A percentile compares a stretch with the other conserved stretches of the same genome.
These are phyloP conservation scores for Aurifilum marmelostoma DNA, from an alignment of 2,329 filamentous ascomycete species.

Conservation along the genomic window DNA sequence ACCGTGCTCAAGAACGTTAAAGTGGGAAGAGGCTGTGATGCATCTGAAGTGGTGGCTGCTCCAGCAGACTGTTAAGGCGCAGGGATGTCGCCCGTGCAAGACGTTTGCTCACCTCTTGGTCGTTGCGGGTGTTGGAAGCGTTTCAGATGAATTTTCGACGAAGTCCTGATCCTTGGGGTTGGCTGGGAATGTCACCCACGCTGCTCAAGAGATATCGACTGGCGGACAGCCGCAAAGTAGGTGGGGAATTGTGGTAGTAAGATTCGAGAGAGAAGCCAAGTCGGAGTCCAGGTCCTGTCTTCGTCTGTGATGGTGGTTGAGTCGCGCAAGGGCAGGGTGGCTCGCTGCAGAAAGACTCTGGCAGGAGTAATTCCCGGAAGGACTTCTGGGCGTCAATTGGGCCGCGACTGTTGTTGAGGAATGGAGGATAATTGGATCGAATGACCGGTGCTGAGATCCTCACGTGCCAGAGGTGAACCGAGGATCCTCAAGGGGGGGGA, in stretches of 20 bases:
- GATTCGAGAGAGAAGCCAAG: too few species aligned
- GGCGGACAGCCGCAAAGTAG: background rate
- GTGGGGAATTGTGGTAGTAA: too few species aligned
- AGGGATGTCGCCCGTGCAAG: slow-evolving; percentile 10
- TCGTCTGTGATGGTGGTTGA: background rate
- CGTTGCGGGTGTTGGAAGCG: slow-evolving; percentile 30
- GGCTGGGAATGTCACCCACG: background rate
- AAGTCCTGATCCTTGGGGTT: background rate
- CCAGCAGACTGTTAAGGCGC: background rate
- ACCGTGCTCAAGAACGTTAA: background rate
- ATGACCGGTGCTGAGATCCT: slow-evolving; percentile 20
- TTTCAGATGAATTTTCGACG: slow-evolving; percentile 26
- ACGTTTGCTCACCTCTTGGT: slow-evolving; percentile 25
- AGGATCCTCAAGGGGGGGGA: slow-evolving; percentile 1
- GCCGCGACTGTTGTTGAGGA: slow-evolving; percentile 17
- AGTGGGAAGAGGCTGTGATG: background rate
- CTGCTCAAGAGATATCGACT: background rate
- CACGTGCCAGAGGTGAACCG: slow-evolving; percentile 27
- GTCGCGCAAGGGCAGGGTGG: slow-evolving; percentile 2
- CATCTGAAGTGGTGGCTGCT: background rate
- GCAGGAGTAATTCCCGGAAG: slow-evolving; percentile 11
- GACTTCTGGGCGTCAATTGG: slow-evolving; percentile 15
- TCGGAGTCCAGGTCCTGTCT: background rate
- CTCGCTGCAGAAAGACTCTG: background rate
- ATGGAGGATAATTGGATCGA: slow-evolving; percentile 17